phyloP scores from a whole-genome alignment of 2,329 filamentous ascomycete genomes.

The Cercospora sp. region DNA sequence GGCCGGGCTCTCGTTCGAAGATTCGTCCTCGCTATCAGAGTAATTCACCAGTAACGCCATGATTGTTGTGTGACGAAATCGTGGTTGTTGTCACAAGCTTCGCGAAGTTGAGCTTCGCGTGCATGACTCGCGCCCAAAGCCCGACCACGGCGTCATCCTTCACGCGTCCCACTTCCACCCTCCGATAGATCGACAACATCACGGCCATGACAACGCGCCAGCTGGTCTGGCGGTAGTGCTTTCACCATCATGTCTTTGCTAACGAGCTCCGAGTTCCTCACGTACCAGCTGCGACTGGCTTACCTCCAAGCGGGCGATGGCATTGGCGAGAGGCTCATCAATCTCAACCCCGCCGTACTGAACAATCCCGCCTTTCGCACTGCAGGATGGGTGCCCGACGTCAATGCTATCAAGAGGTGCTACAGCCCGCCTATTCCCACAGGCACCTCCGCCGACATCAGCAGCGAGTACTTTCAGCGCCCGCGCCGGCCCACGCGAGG shows the following conservation, averaged over 20 bases:
- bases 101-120: neutral
- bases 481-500: slow-evolving; percentile 33
- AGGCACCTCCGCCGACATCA: slow-evolving; percentile 53
- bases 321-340: slow-evolving; percentile 80
- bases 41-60: slow-evolving; percentile 75
- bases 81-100: neutral
- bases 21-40: slow-evolving; percentile 71
- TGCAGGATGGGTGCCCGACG: slow-evolving; percentile 75
- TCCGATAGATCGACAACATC: neutral
- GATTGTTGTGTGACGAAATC: neutral
- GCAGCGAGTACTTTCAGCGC: slow-evolving; percentile 74
- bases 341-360: slow-evolving; percentile 74
- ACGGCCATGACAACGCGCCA: slow-evolving; percentile 17
- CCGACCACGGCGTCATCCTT: neutral
- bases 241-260: slow-evolving; percentile 40
- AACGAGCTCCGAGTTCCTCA: slow-evolving; percentile 60
- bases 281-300: slow-evolving; percentile 77
- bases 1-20: slow-evolving; percentile 28
- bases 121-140: slow-evolving; percentile 20
- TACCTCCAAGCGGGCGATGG: slow-evolving; percentile 83
- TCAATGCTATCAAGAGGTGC: slow-evolving; percentile 75
- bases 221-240: slow-evolving; percentile 26
- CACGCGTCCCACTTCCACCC: neutral
- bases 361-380: slow-evolving; percentile 81
- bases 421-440: slow-evolving; percentile 86